Percentiles rank a stretch among this genome's conserved stretches.
Evolutionary conservation across 139 green algal genomes (phyloP).

Genomic region (Coccomyxa sp.): DNA sequence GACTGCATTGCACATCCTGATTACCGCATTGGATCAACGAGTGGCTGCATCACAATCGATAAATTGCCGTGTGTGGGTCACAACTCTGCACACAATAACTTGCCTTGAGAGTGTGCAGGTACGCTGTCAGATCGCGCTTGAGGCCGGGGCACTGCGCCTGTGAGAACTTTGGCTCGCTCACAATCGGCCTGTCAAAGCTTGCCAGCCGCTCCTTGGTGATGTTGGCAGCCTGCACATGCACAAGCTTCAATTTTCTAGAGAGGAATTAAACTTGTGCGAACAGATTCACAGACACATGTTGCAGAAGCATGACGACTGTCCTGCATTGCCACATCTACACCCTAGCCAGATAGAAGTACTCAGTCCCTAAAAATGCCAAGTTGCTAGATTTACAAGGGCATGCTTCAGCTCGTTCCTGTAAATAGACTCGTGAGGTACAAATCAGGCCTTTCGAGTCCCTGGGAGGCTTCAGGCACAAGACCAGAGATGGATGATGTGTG

Average conservation of each 20-base stretch:
- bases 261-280: too few species aligned
- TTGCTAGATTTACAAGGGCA: background rate
- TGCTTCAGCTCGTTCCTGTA: background rate
- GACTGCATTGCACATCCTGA: too few species aligned
- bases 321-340: background rate
- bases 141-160: conserved; percentile 39
- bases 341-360: background rate
- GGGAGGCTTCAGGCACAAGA: too few species aligned
- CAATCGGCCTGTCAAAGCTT: conserved; percentile 61
- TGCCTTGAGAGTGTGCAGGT: conserved; percentile 49
- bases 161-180: conserved; percentile 40
- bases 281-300: too few species aligned
- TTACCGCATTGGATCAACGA: too few species aligned
- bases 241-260: too few species aligned
- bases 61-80: too few species aligned
- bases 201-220: conserved; percentile 53
- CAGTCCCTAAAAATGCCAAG: background rate
- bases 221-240: conserved; percentile 5
- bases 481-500: too few species aligned
- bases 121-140: conserved; percentile 48
- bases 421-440: too few species aligned
- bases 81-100: background rate
- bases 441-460: too few species aligned
- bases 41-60: too few species aligned
- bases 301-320: background rate